Base-by-base conservation (phyloP, 345 rosid species). In the Aquilaria yunnanensis region DNA sequence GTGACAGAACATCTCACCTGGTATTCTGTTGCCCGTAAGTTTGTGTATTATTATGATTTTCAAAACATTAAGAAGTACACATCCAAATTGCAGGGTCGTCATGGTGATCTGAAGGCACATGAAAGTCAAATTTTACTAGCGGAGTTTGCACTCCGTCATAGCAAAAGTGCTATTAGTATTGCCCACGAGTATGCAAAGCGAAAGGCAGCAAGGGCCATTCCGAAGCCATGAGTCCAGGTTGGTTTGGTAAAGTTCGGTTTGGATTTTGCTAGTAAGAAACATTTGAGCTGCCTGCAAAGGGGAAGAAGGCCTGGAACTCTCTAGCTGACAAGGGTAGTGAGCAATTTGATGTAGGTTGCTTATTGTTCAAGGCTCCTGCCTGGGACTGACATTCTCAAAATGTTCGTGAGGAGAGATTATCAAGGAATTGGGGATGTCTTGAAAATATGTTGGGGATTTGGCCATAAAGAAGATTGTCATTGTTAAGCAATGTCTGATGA, bases 101-200 rank as follows among this genome's bases (percentile, higher is more conserved):
- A 84, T 75, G 90, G 98, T 47, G 97, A 93, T 81, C 80, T 93
- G 67, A 85, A 78, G 2, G 71, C 29, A n/a, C 73, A 80, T 64
- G 96, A 88, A 80, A 79, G 74, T 37, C 86, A 82, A 72, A 88
- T 93, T 77, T 66, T 93, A 62, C 72, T 80, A 33, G 98, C 97
- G 1, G 98, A 93, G 76, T 93, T 89, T 74, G 85, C 79, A 6
- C 78, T 93, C 67, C 98, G 92, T 37, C 98, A 93, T 66, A 81
- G 86, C 81, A 79, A 79, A 68, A 87, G 79, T 70, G 72, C 92
- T 2, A 64, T 82, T 34, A 74, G 81, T 80, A 77, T 90, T 29
- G 96, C 90, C 13, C 73, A 79, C 10, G 96, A 87, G 57, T 82
- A 77, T 33, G 97, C 86, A 31, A 87, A 75, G 78, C 81, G 85